A percentile compares a stretch with the other conserved stretches of the same genome.
Evolutionary conservation across 2,329 filamentous ascomycete genomes (phyloP).

Genomic region (Penicillium sp.): DNA sequence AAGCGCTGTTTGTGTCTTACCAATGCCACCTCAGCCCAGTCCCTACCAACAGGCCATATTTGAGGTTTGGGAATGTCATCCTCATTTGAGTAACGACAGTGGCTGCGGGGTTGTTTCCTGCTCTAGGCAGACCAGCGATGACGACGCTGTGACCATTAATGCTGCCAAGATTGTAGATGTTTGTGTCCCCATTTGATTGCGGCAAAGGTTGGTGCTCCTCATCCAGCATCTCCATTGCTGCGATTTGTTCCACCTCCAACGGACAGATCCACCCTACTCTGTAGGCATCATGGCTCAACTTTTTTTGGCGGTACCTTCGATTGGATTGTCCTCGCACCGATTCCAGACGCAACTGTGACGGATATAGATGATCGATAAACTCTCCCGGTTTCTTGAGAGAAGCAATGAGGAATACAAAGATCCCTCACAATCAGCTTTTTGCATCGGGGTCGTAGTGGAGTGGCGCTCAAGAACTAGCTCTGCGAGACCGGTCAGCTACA

Average conservation of each 20-base stretch:
- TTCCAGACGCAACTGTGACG: too few relatives aligned
- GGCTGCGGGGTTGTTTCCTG: constrained; percentile 15
- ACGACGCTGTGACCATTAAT: not conserved
- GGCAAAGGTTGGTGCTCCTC: constrained; percentile 13
- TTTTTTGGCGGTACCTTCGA: not conserved
- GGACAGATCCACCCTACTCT: constrained; percentile 20
- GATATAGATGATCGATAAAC: too few relatives aligned
- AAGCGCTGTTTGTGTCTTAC: too few relatives aligned
- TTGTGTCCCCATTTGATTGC: constrained; percentile 10
- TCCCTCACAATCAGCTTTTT: too few relatives aligned
- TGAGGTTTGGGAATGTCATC: not conserved
- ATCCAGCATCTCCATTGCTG: constrained; percentile 21
- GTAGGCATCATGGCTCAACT: constrained; percentile 8
- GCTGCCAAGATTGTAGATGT: constrained; percentile 12
- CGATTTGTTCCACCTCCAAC: constrained; percentile 20
- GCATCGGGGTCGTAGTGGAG: too few relatives aligned
- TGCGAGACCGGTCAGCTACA: too few relatives aligned
- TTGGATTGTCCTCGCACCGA: too few relatives aligned
- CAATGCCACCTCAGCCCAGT: not conserved
- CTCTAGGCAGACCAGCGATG: constrained; percentile 15
- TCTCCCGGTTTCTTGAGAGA: too few relatives aligned
- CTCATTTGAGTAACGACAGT: not conserved
- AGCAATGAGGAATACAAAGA: too few relatives aligned
- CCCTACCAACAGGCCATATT: not conserved
- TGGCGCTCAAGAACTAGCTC: too few relatives aligned